These are phyloP conservation scores for Leptoxyphium fumago DNA, from an alignment of 2,329 filamentous ascomycete species.

Conservation along the genomic window DNA sequence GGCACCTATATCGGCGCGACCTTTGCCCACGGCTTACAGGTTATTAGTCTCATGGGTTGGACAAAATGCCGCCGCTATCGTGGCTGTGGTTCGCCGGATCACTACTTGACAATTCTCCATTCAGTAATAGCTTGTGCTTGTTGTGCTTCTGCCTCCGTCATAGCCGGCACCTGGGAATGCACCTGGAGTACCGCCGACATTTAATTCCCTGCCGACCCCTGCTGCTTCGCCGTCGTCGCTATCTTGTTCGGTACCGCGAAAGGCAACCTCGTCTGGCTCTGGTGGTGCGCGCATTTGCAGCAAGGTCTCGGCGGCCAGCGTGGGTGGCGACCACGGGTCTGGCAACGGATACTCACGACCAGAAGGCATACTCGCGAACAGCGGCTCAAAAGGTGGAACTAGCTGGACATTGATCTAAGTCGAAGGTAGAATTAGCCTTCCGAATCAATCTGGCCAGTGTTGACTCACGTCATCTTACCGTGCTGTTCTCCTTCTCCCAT, in stretches of 20 bases:
- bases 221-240: conserved; percentile 28
- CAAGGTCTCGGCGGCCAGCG: conserved; percentile 50
- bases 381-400: conserved; percentile 55
- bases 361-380: conserved; percentile 69
- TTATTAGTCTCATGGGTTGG: too few relatives aligned
- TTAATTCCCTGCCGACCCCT: conserved; percentile 21
- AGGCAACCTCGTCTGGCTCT: conserved; percentile 30
- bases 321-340: conserved; percentile 51
- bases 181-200: neutral
- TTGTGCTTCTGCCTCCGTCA: conserved; percentile 2
- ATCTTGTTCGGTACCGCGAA: conserved; percentile 30
- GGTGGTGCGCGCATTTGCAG: conserved; percentile 42
- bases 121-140: neutral
- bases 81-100: too few relatives aligned
- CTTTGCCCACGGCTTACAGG: too few relatives aligned
- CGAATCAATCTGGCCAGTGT: neutral
- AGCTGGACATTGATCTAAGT: conserved; percentile 58
- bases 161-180: conserved; percentile 35
- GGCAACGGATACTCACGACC: conserved; percentile 72
- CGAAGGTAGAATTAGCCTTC: neutral
- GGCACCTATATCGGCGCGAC: too few relatives aligned
- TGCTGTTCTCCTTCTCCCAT: conserved; percentile 89
- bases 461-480: conserved; percentile 17
- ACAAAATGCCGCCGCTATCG: too few relatives aligned
- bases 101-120: too few relatives aligned